Conservation (phyloP, 1,284 basidiomycete genomes). For the Phellopilus nigrolimitatus region DNA sequence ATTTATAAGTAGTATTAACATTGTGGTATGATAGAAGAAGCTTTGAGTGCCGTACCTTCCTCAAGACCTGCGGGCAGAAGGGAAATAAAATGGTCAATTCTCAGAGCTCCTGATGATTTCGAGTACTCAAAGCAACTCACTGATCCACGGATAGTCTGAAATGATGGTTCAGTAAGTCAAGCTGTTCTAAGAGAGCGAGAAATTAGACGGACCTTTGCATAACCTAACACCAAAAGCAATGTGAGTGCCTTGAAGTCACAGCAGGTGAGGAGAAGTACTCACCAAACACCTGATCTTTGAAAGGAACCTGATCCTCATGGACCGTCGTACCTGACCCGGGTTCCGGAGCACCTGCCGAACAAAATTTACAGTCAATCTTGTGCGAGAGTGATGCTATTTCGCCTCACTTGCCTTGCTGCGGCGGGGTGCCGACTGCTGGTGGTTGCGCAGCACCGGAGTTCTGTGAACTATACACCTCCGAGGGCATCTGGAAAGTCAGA, state of each 20-base stretch:
- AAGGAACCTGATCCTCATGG: conserved; percentile 15
- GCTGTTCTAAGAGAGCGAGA: not conserved
- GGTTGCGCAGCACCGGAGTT: not conserved
- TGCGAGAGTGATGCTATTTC: not conserved
- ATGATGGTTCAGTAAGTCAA: not conserved
- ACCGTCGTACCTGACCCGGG: conserved; percentile 17
- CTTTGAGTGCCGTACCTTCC: not conserved
- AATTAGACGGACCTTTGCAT: conserved; percentile 11
- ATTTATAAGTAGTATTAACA: not conserved
- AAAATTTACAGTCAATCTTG: not conserved
- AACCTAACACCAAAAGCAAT: conserved; percentile 6
- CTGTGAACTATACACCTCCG: conserved; percentile 11
- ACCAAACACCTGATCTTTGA: conserved; percentile 20
- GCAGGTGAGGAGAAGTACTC: not conserved
- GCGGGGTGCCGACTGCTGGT: not conserved
- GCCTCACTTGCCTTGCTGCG: conserved; percentile 12
- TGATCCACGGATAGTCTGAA: conserved; percentile 16
- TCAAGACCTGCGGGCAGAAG: not conserved
- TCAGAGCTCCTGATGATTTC: not conserved
- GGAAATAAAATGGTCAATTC: not conserved
- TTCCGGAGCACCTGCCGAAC: conserved; percentile 15
- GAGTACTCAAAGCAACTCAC: conserved; percentile 1
- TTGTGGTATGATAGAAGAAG: not conserved
- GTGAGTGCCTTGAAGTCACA: not conserved
- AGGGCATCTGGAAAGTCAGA: too few species aligned